phyloP scores from a whole-genome alignment of 164 flowering plant genomes.

The Umbellularia californica region DNA sequence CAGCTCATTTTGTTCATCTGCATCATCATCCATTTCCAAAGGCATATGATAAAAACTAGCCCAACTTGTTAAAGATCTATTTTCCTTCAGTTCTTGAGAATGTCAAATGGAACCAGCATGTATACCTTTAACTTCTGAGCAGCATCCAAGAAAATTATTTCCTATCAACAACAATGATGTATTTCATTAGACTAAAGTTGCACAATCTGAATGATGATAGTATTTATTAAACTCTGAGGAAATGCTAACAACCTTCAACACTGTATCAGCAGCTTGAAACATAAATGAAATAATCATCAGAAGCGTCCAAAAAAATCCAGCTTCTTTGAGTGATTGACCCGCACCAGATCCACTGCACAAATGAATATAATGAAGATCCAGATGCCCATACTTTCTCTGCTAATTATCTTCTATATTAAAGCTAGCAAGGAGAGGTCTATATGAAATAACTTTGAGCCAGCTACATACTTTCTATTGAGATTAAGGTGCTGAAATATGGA shows the following conservation, averaged over 20 bases:
- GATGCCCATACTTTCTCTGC: too few species aligned
- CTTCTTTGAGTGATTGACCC: constrained; percentile 68
- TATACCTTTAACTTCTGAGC: constrained; percentile 59
- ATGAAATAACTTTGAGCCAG: too few species aligned
- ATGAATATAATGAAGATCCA: neutral
- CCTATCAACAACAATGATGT: constrained; percentile 43
- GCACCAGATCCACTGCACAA: constrained; percentile 80
- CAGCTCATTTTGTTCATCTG: neutral
- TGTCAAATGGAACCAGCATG: constrained; percentile 1
- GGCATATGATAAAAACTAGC: neutral
- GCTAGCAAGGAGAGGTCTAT: too few species aligned
- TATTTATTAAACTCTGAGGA: neutral
- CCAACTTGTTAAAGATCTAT: neutral
- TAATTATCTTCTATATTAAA: too few species aligned
- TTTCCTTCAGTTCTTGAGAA: neutral
- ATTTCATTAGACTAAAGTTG: neutral
- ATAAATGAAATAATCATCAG: constrained; percentile 84
- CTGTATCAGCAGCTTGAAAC: constrained; percentile 94
- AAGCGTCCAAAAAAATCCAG: constrained; percentile 85
- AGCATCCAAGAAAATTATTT: constrained; percentile 68
- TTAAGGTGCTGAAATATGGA: too few species aligned
- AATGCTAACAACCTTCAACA: constrained; percentile 63
- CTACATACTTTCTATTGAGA: too few species aligned
- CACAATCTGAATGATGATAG: constrained; percentile 1
- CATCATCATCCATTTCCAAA: neutral